Evolutionary conservation across 768 basidiomycete genomes (phyloP).

Genomic region (Boletus eberwhitei): DNA sequence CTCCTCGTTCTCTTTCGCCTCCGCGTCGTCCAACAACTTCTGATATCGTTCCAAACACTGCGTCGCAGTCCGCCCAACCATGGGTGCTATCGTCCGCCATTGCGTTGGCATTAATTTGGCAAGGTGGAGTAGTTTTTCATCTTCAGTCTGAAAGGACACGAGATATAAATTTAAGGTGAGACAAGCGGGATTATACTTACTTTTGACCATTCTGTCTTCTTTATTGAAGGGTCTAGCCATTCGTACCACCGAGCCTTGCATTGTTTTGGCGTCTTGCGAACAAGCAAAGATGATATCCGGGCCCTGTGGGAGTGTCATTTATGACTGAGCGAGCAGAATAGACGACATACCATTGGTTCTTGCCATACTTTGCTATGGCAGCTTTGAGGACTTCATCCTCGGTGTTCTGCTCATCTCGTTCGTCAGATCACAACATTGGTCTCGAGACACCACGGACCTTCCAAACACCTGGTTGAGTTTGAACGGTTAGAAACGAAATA

Average conservation of each 20-base stretch:
- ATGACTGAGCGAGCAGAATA: not conserved
- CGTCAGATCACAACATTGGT: not conserved
- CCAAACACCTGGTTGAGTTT: slow-evolving; percentile 60
- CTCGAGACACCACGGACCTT: slow-evolving; percentile 48
- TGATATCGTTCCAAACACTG: slow-evolving; percentile 99
- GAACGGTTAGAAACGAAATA: not conserved
- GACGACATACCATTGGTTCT: slow-evolving; percentile 78
- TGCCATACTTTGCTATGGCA: slow-evolving; percentile 95
- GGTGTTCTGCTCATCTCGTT: slow-evolving; percentile 60
- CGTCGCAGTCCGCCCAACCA: slow-evolving; percentile 95
- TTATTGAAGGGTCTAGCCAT: slow-evolving; percentile 99
- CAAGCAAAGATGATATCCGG: slow-evolving; percentile 94
- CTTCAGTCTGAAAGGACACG: slow-evolving; percentile 67
- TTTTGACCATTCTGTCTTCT: slow-evolving; percentile 99
- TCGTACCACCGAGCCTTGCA: slow-evolving; percentile 99
- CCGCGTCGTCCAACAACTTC: slow-evolving; percentile 95
- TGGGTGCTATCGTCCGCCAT: slow-evolving; percentile 98
- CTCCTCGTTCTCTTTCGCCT: slow-evolving; percentile 94
- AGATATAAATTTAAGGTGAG: not conserved
- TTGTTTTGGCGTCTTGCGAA: slow-evolving; percentile 98
- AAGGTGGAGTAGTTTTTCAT: slow-evolving; percentile 95
- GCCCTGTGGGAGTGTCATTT: slow-evolving; percentile 53
- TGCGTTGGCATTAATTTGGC: slow-evolving; percentile 99
- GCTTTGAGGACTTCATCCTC: slow-evolving; percentile 99
- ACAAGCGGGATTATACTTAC: slow-evolving; percentile 35